Evolutionary conservation across 495 filamentous ascomycete genomes (phyloP).

Genomic region (Usnea hakonensis): DNA sequence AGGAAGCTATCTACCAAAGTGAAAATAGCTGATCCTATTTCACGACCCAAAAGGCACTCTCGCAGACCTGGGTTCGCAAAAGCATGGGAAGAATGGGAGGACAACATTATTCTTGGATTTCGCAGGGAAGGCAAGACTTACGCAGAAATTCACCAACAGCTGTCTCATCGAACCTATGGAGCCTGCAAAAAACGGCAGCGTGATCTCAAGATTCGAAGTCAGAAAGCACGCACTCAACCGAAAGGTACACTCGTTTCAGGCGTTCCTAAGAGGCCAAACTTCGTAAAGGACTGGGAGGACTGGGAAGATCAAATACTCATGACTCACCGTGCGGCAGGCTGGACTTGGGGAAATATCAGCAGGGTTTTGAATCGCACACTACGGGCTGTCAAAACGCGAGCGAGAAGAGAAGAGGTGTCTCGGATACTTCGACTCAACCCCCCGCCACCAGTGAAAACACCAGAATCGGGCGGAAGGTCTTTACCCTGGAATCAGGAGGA

Average conservation of each 20-base stretch:
- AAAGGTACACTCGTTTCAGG: not conserved
- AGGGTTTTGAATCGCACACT: not conserved
- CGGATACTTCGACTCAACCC: not conserved
- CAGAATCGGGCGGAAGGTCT: too few relatives aligned
- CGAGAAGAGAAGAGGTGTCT: not conserved
- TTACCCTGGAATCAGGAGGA: not conserved
- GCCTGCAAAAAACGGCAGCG: not conserved
- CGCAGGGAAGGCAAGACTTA: not conserved
- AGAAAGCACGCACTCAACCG: not conserved
- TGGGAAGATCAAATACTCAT: not conserved
- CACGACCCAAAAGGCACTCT: too few relatives aligned
- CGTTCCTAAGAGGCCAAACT: not conserved
- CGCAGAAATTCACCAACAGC: not conserved
- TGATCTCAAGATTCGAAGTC: not conserved
- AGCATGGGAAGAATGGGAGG: not conserved
- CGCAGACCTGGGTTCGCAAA: too few relatives aligned
- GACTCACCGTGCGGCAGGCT: not conserved
- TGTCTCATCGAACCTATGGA: not conserved
- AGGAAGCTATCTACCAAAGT: not conserved
- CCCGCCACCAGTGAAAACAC: too few relatives aligned
- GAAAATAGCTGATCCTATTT: not conserved
- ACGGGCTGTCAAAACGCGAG: not conserved
- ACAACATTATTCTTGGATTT: not conserved
- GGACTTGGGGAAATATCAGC: not conserved
- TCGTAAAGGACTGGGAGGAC: not conserved